Evolutionary conservation across 2,329 filamentous ascomycete genomes (phyloP).

Genomic region (Penicillium janthinellum): DNA sequence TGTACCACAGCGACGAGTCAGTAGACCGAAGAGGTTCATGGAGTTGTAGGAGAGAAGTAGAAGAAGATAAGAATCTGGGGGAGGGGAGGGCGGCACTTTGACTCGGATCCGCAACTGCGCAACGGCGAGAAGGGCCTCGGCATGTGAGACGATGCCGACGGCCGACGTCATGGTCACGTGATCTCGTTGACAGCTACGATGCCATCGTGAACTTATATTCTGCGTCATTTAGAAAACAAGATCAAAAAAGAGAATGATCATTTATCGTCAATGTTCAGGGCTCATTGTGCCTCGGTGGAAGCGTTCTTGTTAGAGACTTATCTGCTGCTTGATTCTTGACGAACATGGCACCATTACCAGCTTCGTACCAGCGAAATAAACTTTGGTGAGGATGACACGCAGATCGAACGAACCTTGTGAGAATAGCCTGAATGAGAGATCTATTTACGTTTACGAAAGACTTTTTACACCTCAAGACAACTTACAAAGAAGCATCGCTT

Average conservation of each 20-base stretch:
- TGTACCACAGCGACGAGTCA: constrained; percentile 14
- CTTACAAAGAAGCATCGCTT: neutral
- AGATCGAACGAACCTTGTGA: neutral
- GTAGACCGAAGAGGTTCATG: constrained; percentile 13
- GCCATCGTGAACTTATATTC: no score
- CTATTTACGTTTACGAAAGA: neutral
- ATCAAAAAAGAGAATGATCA: no score
- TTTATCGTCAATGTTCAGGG: no score
- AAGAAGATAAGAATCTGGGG: constrained; percentile 12
- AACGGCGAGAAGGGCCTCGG: constrained; percentile 38
- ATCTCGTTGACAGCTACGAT: neutral
- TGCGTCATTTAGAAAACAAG: no score
- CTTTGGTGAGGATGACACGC: neutral
- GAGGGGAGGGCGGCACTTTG: constrained; percentile 32
- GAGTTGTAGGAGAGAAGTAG: constrained; percentile 10
- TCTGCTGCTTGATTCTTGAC: no score
- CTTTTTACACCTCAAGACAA: neutral
- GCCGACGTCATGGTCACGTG: constrained; percentile 42
- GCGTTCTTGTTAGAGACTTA: no score
- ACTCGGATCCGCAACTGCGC: constrained; percentile 26
- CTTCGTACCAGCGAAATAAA: neutral
- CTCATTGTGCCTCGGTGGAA: no score
- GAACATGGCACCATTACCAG: neutral
- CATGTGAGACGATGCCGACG: constrained; percentile 40
- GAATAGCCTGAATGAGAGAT: neutral